Conservation (phyloP, 768 basidiomycete genomes). For the Brasilioporus rufonigricans region DNA sequence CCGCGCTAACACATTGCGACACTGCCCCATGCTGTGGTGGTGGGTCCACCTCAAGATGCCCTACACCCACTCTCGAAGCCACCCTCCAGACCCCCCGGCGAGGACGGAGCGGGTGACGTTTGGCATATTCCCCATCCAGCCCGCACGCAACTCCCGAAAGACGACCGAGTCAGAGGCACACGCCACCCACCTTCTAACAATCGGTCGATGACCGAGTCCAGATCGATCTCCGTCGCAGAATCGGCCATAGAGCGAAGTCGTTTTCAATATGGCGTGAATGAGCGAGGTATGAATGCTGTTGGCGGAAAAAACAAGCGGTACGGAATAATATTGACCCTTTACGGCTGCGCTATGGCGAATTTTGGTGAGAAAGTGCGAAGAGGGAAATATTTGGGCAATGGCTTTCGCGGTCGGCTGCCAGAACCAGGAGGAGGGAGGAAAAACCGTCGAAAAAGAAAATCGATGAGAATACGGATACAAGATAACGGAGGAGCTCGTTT, state of each 20-base stretch:
- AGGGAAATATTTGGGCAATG: constrained; percentile 6
- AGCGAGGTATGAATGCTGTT: constrained; percentile 14
- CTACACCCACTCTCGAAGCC: constrained; percentile 5
- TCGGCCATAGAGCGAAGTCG: constrained; percentile 59
- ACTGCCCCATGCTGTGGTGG: constrained; percentile 17
- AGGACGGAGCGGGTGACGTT: background rate
- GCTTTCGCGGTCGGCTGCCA: constrained; percentile 21
- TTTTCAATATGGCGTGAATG: constrained; percentile 16
- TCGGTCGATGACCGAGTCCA: constrained; percentile 99
- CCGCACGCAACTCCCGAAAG: constrained; percentile 9
- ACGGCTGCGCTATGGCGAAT: constrained; percentile 16
- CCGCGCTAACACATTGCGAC: constrained; percentile 3
- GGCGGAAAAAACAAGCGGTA: constrained; percentile 26
- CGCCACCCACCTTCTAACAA: constrained; percentile 87
- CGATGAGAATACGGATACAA: constrained; percentile 33
- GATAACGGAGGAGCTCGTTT: constrained; percentile 33
- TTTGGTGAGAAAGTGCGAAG: constrained; percentile 17
- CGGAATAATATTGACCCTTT: constrained; percentile 22
- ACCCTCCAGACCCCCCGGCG: background rate
- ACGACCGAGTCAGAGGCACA: constrained; percentile 24
- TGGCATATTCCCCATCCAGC: constrained; percentile 1
- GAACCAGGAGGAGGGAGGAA: constrained; percentile 17
- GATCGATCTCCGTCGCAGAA: constrained; percentile 89
- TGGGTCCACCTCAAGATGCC: constrained; percentile 4
- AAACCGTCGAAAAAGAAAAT: constrained; percentile 22